Conservation (phyloP, 2,329 filamentous ascomycete genomes). For the Thyridium curvatum region DNA sequence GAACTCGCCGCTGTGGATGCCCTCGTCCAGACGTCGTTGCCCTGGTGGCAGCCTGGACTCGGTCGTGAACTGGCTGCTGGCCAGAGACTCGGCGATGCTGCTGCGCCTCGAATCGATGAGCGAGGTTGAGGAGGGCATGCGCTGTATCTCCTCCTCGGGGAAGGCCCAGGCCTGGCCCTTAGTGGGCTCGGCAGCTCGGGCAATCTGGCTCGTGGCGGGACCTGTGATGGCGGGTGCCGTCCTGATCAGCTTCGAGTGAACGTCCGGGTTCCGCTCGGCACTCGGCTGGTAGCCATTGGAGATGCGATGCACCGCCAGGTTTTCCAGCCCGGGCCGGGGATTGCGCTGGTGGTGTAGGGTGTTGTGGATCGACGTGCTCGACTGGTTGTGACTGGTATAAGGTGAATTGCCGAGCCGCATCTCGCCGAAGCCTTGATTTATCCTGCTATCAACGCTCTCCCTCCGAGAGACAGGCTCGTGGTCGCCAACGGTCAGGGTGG, state of each 20-base stretch:
- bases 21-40: slow-evolving; percentile 66
- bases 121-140: slow-evolving; percentile 36
- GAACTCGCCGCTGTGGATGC: slow-evolving; percentile 34
- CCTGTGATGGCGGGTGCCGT: slow-evolving; percentile 74
- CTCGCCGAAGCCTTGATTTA: slow-evolving; percentile 65
- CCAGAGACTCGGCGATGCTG: slow-evolving; percentile 70
- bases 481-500: slow-evolving; percentile 23
- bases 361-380: slow-evolving; percentile 67
- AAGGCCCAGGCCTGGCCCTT: slow-evolving; percentile 83
- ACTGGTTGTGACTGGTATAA: slow-evolving; percentile 72
- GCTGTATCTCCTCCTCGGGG: slow-evolving; percentile 62
- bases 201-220: slow-evolving; percentile 57
- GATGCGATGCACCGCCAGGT: slow-evolving; percentile 50
- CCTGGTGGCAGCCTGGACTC: slow-evolving; percentile 67
- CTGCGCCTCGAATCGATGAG: slow-evolving; percentile 64
- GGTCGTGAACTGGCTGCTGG: slow-evolving; percentile 72
- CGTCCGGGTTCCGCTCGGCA: slow-evolving; percentile 50
- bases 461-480: slow-evolving; percentile 52
- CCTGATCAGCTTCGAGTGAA: slow-evolving; percentile 45
- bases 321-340: slow-evolving; percentile 45
- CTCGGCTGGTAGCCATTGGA: slow-evolving; percentile 60
- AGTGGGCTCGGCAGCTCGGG: slow-evolving; percentile 68
- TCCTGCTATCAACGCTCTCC: slow-evolving; percentile 74
- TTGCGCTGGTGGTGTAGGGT: slow-evolving; percentile 62
- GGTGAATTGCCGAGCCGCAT: slow-evolving; percentile 65